A percentile compares a stretch with the other conserved stretches of the same genome.
Conservation (phyloP, 352 stramenopile genomes). For the Halophytophthora polymorphica region DNA sequence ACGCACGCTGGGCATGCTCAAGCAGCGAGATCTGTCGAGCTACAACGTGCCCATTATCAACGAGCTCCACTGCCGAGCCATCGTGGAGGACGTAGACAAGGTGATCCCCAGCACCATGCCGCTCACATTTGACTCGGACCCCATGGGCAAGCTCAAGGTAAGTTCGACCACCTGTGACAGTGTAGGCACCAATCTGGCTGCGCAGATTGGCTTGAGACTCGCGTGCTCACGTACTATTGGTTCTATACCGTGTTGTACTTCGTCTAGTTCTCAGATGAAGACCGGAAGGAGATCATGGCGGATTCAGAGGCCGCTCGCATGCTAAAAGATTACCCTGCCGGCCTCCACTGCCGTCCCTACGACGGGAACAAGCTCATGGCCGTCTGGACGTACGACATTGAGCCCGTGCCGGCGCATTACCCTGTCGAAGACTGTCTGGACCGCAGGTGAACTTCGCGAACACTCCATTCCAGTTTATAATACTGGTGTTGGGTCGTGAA, state of each 20-base stretch:
- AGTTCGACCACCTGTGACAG: too few relatives aligned
- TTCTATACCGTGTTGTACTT: neutral
- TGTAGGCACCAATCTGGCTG: too few relatives aligned
- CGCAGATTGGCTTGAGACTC: neutral
- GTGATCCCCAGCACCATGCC: conserved; percentile 52
- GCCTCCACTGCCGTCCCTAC: conserved; percentile 71
- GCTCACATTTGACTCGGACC: conserved; percentile 74
- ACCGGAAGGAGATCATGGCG: conserved; percentile 34
- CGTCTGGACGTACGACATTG: conserved; percentile 78
- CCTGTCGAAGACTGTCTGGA: conserved; percentile 66
- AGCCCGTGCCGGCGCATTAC: conserved; percentile 55
- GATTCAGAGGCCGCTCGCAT: conserved; percentile 40
- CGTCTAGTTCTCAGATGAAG: conserved; percentile 49
- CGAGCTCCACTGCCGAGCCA: conserved; percentile 65
- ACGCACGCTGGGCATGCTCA: conserved; percentile 59
- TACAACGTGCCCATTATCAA: conserved; percentile 69
- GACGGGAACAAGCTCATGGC: conserved; percentile 59
- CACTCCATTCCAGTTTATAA: neutral
- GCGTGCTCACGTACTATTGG: neutral
- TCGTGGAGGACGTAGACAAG: conserved; percentile 60
- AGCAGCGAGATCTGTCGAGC: conserved; percentile 44
- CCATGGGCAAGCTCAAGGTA: conserved; percentile 60
- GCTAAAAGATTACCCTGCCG: conserved; percentile 59
- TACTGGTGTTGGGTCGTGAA: conserved; percentile 2
- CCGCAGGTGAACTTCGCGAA: conserved; percentile 25